Evolutionary conservation across 2,329 filamentous ascomycete species (phyloP), one percentile per base, ranked within the genome.

Genomic region (Monosporascus sp.): DNA sequence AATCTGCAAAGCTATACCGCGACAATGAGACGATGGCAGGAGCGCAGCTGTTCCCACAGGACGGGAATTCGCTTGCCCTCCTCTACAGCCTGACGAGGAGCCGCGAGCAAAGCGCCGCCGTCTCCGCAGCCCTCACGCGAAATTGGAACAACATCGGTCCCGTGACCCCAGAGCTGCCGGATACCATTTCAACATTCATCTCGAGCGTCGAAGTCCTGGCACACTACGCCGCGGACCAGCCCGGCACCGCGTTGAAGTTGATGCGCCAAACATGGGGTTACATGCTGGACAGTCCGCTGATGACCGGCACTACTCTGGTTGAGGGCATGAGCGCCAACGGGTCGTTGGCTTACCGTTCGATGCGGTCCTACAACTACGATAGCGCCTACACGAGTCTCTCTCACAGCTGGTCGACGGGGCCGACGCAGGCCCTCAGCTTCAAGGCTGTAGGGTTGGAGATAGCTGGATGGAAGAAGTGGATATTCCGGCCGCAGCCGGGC

Each of bases 1-100:
- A 67, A 3, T 51, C 61, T 1, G 68, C 68, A 5, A 70, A 71
- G n/a, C 67, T 78, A 58, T 76, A 78, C 68, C 70, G 72, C 54
- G 76, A 78, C 60, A 80, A 79, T 56, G 74, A 74, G 43, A 64
- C 66, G 7, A 75, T 72, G 1, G 43, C 11, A 5, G 43, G 22
- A 18, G 43, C 43, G 11, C 72, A 71, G 0, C 69, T 82, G 1
- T 68, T 73, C 55, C 76, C 77, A 0, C 78, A 81, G 62, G 75
- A 78, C 51, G 76, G 74, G 17, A 78, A 78, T 57, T 72, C 72
- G 56, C 72, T 80, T 66, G 74, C 76, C 3, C 65, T 79, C 15
- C 49, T 62, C 31, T 69, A 60, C 54, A 59, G 58, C 45, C 58
- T 65, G 44, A 58, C 60, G 18, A 45, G 38, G 7, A 52, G 58